These are phyloP conservation scores for Sugiyamaella xylanicola DNA, from an alignment of 1,139 yeast genomes.

Conservation along the genomic window DNA sequence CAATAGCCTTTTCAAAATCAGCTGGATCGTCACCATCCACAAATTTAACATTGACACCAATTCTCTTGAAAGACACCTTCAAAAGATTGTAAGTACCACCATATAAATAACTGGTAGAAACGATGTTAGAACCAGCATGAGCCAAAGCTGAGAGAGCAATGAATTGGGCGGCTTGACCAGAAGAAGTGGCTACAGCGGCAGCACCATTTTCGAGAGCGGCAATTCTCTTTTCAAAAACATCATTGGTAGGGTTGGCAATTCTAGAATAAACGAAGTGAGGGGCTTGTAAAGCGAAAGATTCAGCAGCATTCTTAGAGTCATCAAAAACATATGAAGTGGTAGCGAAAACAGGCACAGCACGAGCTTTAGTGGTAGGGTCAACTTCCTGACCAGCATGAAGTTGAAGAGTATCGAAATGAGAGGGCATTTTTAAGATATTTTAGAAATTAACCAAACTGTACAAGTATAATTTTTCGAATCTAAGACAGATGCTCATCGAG, in stretches of 20 bases:
- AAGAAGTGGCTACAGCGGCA: slow-evolving; percentile 85
- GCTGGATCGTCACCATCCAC: slow-evolving; percentile 75
- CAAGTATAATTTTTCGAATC: not conserved
- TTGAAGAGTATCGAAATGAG: slow-evolving; percentile 85
- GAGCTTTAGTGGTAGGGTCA: slow-evolving; percentile 62
- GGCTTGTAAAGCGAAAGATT: slow-evolving; percentile 78
- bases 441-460: not conserved
- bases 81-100: slow-evolving; percentile 98
- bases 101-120: slow-evolving; percentile 84
- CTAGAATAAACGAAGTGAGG: slow-evolving; percentile 88
- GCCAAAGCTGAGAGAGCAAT: slow-evolving; percentile 83
- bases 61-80: slow-evolving; percentile 84
- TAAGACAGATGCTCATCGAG: not conserved
- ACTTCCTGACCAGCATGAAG: slow-evolving; percentile 85
- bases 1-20: slow-evolving; percentile 72
- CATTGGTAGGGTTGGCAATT: slow-evolving; percentile 89
- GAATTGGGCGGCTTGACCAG: slow-evolving; percentile 96
- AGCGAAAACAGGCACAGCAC: slow-evolving; percentile 88
- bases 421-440: slow-evolving; percentile 33
- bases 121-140: slow-evolving; percentile 83
- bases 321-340: slow-evolving; percentile 76
- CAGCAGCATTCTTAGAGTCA: slow-evolving; percentile 89
- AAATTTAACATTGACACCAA: slow-evolving; percentile 82
- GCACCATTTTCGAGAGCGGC: slow-evolving; percentile 93
- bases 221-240: slow-evolving; percentile 85